phyloP scores from a whole-genome alignment of 306 rosid species.

The Vigna unguiculata region DNA sequence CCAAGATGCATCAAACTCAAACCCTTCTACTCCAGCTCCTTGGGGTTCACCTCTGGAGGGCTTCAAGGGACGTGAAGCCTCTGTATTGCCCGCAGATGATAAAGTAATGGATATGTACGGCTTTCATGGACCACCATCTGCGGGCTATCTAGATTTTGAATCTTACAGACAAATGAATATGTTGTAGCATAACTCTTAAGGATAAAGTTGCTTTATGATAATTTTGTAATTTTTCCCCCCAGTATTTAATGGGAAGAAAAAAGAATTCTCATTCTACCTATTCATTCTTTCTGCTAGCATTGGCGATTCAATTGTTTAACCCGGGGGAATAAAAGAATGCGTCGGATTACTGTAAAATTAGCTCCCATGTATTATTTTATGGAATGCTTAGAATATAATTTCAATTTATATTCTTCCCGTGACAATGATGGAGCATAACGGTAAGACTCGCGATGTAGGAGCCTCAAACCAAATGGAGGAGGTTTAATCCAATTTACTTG shows the following conservation, averaged over 20 bases:
- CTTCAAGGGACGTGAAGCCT: slow-evolving; percentile 84
- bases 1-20: slow-evolving; percentile 75
- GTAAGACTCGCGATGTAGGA: background rate
- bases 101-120: slow-evolving; percentile 75
- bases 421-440: background rate
- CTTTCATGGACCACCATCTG: slow-evolving; percentile 64
- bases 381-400: slow-evolving; percentile 19
- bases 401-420: slow-evolving; percentile 3
- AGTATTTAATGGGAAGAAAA: slow-evolving; percentile 50
- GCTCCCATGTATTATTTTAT: slow-evolving; percentile 30
- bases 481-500: background rate
- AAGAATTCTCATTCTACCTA: slow-evolving; percentile 35
- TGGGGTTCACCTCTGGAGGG: slow-evolving; percentile 84
- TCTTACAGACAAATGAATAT: slow-evolving; percentile 82
- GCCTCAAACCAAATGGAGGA: background rate
- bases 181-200: slow-evolving; percentile 51
- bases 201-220: slow-evolving; percentile 35
- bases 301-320: slow-evolving; percentile 28
- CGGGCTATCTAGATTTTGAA: slow-evolving; percentile 71
- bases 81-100: slow-evolving; percentile 71
- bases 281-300: slow-evolving; percentile 39
- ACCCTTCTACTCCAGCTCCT: slow-evolving; percentile 69
- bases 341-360: slow-evolving; percentile 38
- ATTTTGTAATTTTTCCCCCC: slow-evolving; percentile 38
- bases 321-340: slow-evolving; percentile 36